These are phyloP conservation scores for Suillus americanus DNA, from an alignment of 768 basidiomycete species.

Conservation along the genomic window DNA sequence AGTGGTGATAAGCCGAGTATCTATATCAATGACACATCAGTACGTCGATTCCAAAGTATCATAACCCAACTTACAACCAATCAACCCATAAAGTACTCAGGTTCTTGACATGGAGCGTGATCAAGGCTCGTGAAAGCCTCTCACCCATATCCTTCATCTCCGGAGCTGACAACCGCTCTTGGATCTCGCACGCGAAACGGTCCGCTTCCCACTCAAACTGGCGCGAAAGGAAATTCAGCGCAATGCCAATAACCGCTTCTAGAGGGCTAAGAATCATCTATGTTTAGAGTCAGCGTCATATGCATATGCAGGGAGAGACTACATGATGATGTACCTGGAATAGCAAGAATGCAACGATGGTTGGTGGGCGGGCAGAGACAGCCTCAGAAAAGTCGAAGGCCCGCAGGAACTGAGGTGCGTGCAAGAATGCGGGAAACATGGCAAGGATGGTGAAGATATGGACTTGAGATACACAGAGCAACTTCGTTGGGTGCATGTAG, in stretches of 20 bases:
- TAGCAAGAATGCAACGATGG: slow-evolving; percentile 82
- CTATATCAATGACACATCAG: slow-evolving; percentile 33
- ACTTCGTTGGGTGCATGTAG: slow-evolving; percentile 85
- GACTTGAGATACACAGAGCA: slow-evolving; percentile 81
- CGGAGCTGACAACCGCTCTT: slow-evolving; percentile 41
- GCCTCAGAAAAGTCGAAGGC: slow-evolving; percentile 77
- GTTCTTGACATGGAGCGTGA: slow-evolving; percentile 89
- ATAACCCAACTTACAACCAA: slow-evolving; percentile 61
- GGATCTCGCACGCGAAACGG: slow-evolving; percentile 76
- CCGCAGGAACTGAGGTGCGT: slow-evolving; percentile 72
- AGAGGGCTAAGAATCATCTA: slow-evolving; percentile 82
- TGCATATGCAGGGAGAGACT: not conserved
- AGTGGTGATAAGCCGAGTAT: slow-evolving; percentile 95
- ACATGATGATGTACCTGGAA: slow-evolving; percentile 56
- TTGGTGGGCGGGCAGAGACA: slow-evolving; percentile 68
- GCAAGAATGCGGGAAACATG: slow-evolving; percentile 87
- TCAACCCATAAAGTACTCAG: slow-evolving; percentile 93
- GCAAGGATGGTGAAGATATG: slow-evolving; percentile 87
- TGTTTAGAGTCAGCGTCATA: not conserved
- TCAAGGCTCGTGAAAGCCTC: slow-evolving; percentile 77
- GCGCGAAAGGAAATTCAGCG: slow-evolving; percentile 80
- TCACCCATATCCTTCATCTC: slow-evolving; percentile 86
- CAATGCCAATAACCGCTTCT: slow-evolving; percentile 69
- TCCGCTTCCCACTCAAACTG: slow-evolving; percentile 94
- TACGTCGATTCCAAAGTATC: not conserved